These are phyloP conservation scores for Phlebopus sp. DNA, from an alignment of 1,284 basidiomycete genomes.

Conservation along the genomic window DNA sequence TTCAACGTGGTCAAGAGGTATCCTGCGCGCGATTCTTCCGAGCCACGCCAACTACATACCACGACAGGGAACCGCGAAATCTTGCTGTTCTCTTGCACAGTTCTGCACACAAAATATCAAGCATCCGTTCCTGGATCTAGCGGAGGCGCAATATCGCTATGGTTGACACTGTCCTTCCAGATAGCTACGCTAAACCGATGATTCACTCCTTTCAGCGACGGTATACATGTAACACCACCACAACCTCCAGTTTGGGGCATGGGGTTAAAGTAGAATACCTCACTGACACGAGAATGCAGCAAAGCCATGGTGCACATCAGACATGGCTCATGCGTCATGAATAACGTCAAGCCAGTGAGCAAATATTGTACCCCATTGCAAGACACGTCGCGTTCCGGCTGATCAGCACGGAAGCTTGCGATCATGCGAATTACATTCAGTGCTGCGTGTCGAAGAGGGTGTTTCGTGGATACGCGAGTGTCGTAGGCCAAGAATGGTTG, in stretches of 20 bases:
- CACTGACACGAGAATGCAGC: conserved; percentile 85
- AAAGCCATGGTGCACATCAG: conserved; percentile 96
- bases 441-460: conserved; percentile 82
- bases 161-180: conserved; percentile 43
- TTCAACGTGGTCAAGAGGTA: no score
- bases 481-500: conserved; percentile 63
- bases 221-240: conserved; percentile 66
- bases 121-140: conserved; percentile 18
- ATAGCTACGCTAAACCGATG: conserved; percentile 73
- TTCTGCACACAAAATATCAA: conserved; percentile 9
- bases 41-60: no score
- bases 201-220: conserved; percentile 76
- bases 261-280: conserved; percentile 72
- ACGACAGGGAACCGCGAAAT: no score
- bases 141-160: conserved; percentile 3
- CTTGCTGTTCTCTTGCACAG: neutral
- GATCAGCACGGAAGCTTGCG: conserved; percentile 53
- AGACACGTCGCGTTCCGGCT: conserved; percentile 11
- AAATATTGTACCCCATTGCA: conserved; percentile 79
- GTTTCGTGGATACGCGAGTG: conserved; percentile 59
- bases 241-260: conserved; percentile 77
- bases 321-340: conserved; percentile 92
- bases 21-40: no score
- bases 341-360: conserved; percentile 77
- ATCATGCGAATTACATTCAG: conserved; percentile 73